Evolutionary conservation across 768 basidiomycete species (phyloP).

Genomic region (Lyophyllum shimeji): DNA sequence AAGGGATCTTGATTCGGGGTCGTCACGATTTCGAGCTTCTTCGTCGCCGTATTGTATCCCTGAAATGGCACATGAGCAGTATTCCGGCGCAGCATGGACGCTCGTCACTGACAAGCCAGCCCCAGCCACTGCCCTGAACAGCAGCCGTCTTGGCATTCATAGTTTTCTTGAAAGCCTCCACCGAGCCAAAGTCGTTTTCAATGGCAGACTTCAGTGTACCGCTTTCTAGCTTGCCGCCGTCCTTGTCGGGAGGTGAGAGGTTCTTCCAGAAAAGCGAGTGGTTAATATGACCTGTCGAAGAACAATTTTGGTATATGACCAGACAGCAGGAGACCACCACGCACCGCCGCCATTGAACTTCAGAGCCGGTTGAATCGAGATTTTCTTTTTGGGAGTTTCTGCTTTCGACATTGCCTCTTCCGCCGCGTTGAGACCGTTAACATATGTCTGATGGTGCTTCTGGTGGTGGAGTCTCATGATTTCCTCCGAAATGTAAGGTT

Average conservation of each 20-base stretch:
- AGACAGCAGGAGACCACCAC: conserved; percentile 10
- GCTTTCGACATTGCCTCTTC: conserved; percentile 78
- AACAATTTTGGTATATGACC: neutral
- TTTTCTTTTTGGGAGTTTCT: conserved; percentile 66
- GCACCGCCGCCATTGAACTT: conserved; percentile 97
- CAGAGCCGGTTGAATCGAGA: conserved; percentile 86
- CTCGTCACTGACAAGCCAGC: conserved; percentile 74
- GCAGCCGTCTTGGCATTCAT: conserved; percentile 88
- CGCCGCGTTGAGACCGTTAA: conserved; percentile 91
- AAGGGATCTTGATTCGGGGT: conserved; percentile 97
- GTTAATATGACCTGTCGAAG: conserved; percentile 77
- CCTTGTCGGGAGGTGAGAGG: conserved; percentile 68
- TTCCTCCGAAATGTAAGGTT: conserved; percentile 86
- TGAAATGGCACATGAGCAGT: conserved; percentile 22
- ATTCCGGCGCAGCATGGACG: neutral
- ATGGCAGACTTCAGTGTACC: conserved; percentile 78
- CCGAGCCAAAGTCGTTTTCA: conserved; percentile 79
- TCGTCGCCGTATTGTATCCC: conserved; percentile 67
- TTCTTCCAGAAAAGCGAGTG: conserved; percentile 99
- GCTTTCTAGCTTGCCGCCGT: conserved; percentile 62
- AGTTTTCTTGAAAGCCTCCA: conserved; percentile 83
- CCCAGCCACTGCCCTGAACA: conserved; percentile 98
- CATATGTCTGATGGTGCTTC: conserved; percentile 92
- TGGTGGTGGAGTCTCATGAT: conserved; percentile 95
- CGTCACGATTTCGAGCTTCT: conserved; percentile 86